phyloP scores from a whole-genome alignment of 192 early-diverging fungal species.

The Chytriomyces sp. region DNA sequence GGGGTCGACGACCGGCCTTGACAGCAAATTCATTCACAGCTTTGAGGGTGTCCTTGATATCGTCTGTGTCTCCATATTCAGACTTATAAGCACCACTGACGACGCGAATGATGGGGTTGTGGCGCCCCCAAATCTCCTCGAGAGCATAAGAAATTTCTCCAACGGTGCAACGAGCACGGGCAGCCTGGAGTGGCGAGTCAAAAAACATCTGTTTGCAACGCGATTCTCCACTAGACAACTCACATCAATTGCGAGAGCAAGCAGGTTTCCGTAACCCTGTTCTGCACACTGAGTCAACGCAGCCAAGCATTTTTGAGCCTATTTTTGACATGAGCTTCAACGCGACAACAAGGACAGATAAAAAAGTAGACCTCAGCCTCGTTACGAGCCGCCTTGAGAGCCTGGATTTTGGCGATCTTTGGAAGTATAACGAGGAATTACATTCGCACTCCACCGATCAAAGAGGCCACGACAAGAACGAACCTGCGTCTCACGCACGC shows the following conservation, averaged over 20 bases:
- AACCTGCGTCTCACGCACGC: slow-evolving; percentile 64
- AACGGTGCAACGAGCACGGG: slow-evolving; percentile 77
- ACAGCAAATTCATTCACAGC: slow-evolving; percentile 69
- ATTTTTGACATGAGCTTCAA: too few relatives aligned
- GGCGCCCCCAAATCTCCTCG: slow-evolving; percentile 81
- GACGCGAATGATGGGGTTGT: slow-evolving; percentile 78
- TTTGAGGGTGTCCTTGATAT: slow-evolving; percentile 66
- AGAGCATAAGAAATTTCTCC: slow-evolving; percentile 84
- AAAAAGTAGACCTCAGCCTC: slow-evolving; percentile 38
- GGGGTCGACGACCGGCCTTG: slow-evolving; percentile 79
- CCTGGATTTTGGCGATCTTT: slow-evolving; percentile 67
- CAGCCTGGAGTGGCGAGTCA: slow-evolving; percentile 46
- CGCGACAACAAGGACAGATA: neutral
- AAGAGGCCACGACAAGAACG: slow-evolving; percentile 1
- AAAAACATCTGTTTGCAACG: neutral
- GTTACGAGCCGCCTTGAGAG: slow-evolving; percentile 60
- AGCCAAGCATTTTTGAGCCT: slow-evolving; percentile 55
- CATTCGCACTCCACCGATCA: neutral
- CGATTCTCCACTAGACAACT: neutral
- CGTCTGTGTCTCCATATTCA: slow-evolving; percentile 71
- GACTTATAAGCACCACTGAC: slow-evolving; percentile 85
- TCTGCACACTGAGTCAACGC: slow-evolving; percentile 71
- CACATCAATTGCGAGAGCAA: slow-evolving; percentile 72
- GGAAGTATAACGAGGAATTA: slow-evolving; percentile 3
- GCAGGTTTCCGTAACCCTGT: slow-evolving; percentile 70